Conservation (phyloP, 2,329 filamentous ascomycete species). For the Botrytis deweyae region DNA sequence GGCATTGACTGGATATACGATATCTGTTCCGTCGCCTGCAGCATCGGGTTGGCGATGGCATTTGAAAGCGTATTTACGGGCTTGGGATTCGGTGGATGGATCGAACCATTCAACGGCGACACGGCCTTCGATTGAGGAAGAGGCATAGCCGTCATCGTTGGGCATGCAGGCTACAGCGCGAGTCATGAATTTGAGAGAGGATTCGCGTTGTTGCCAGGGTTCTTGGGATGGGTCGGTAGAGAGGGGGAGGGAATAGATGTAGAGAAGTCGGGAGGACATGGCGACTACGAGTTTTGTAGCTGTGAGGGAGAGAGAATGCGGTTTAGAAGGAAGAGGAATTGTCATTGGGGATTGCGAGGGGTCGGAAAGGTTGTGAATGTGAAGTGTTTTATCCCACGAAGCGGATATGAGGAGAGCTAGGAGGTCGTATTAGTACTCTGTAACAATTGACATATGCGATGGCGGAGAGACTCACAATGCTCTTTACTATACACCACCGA, state of each 20-base stretch:
- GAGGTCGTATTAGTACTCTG: background rate
- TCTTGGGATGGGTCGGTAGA: constrained; percentile 61
- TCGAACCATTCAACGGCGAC: constrained; percentile 99
- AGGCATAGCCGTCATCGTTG: constrained; percentile 90
- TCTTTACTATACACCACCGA: constrained; percentile 78
- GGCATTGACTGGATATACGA: constrained; percentile 72
- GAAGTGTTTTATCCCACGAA: constrained; percentile 90
- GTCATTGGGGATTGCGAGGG: constrained; percentile 56
- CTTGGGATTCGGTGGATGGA: constrained; percentile 79
- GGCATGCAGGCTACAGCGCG: constrained; percentile 94
- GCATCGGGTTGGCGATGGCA: constrained; percentile 79
- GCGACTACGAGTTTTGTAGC: constrained; percentile 85
- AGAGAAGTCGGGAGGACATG: constrained; percentile 89
- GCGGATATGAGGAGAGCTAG: constrained; percentile 77
- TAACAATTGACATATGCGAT: constrained; percentile 14
- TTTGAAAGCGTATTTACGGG: constrained; percentile 97
- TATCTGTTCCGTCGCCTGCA: constrained; percentile 58
- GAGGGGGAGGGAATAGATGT: constrained; percentile 85
- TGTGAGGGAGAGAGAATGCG: constrained; percentile 79
- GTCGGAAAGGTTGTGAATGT: constrained; percentile 69
- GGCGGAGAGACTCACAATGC: constrained; percentile 52
- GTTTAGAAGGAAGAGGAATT: constrained; percentile 77
- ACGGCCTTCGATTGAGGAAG: constrained; percentile 87
- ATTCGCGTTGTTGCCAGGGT: constrained; percentile 92
- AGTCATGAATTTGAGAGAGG: constrained; percentile 93